A percentile compares a stretch with the other conserved stretches of the same genome.
These are phyloP conservation scores for Saraca asoca DNA, from an alignment of 331 rosid species.

Conservation along the genomic window DNA sequence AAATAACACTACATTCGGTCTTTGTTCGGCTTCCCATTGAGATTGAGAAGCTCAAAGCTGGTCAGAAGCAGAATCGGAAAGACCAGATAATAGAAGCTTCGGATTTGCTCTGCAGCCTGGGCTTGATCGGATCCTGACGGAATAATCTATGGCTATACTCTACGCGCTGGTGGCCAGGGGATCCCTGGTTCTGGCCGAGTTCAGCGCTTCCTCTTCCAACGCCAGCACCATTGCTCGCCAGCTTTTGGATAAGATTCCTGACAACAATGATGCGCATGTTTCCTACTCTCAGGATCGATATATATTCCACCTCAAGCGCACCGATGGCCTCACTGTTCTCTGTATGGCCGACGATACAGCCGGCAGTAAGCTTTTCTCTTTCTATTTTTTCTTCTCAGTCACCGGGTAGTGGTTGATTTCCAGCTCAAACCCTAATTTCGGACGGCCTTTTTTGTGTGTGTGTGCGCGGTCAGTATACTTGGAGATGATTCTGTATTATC, in stretches of 20 bases:
- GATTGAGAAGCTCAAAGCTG: no score
- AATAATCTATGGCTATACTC: slow-evolving; percentile 60
- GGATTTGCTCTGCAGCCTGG: no score
- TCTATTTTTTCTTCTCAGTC: background rate
- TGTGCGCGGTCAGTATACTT: no score
- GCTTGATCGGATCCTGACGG: background rate
- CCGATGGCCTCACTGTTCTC: slow-evolving; percentile 97
- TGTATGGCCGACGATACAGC: slow-evolving; percentile 95
- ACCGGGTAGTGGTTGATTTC: no score
- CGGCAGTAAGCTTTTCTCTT: slow-evolving; percentile 54
- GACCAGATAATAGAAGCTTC: no score
- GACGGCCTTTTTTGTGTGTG: background rate
- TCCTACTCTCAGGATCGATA: slow-evolving; percentile 96
- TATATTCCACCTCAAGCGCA: slow-evolving; percentile 88
- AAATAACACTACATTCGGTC: no score
- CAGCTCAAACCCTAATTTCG: background rate
- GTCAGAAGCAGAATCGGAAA: no score
- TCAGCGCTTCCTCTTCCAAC: slow-evolving; percentile 73
- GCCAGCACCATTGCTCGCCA: slow-evolving; percentile 79
- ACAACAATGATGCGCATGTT: slow-evolving; percentile 69
- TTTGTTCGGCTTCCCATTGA: no score
- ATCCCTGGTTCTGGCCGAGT: slow-evolving; percentile 89
- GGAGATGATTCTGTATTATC: no score
- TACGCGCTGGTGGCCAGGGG: slow-evolving; percentile 87
- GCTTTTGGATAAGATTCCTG: slow-evolving; percentile 78